Base-by-base conservation (phyloP, 306 rosid genomes). In the Gillenia trifoliata region DNA sequence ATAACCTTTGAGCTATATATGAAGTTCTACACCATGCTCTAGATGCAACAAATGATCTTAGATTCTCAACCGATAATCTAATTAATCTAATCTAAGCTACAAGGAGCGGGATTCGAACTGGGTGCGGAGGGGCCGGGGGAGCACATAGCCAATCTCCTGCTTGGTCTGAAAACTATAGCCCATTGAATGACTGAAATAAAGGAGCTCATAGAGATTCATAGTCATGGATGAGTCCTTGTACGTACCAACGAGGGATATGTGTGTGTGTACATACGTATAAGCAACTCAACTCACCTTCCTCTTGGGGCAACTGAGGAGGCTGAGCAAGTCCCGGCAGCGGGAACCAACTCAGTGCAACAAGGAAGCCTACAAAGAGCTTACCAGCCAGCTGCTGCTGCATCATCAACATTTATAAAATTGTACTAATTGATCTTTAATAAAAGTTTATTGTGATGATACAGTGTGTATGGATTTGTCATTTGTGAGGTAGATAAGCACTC, bases 291-390 rank as follows among this genome's bases (percentile, higher is more conserved):
- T 13, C 77, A 87, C 95, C 91, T 84, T 91, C 97, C 49, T 88
- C 81, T 55, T 85, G 89, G 43, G 93, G 84, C 43, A 91, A 41
- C 69, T 55, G 78, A 17, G 91, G 80, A 23, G 93, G 74, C 43
- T 82, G 83, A 17, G 85, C 83, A 82, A 85, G 66, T 74, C 83
- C 68, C 67, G 75, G 87, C 74, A 80, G 77, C 25, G 54, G 41
- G 78, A 87, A 84, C 79, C 83, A 78, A 75, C 74, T 81, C 45
- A 77, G 29, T 31, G 79, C 77, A 68, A 85, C 11, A 45, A 86
- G 34, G 34, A 85, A 36, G 65, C 79, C 64, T 31, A 71, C 71
- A 55, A 75, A 71, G 72, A 80, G 68, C 63, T 72, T 78, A 72
- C 50, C 45, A 52, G 55, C 68, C 78, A 61, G 64, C 26, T 9